Evolutionary conservation across 345 rosid species (phyloP).

Genomic region (Populus alba): DNA sequence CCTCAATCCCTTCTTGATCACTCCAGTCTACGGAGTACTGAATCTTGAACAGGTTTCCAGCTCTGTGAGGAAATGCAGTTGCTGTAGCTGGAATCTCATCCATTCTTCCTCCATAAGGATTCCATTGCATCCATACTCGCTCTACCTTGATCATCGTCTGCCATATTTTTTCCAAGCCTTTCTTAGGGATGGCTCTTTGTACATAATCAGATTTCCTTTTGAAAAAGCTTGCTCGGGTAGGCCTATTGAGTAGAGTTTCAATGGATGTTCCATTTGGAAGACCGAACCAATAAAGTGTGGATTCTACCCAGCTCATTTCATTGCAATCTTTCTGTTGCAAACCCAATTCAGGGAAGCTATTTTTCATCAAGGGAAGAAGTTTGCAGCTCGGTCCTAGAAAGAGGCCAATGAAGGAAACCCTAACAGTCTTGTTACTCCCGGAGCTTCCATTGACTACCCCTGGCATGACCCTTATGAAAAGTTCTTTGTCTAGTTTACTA

Average conservation of each 20-base stretch:
- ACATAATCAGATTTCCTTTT: conserved; percentile 11
- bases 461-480: conserved; percentile 33
- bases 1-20: not conserved
- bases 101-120: conserved; percentile 22
- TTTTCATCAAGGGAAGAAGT: not conserved
- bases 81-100: not conserved
- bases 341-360: conserved; percentile 1
- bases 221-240: not conserved
- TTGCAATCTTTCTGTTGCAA: not conserved
- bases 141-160: not conserved
- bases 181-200: not conserved
- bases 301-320: conserved; percentile 9
- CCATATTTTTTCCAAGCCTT: conserved; percentile 4
- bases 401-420: not conserved
- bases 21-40: conserved; percentile 6
- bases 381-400: not conserved
- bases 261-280: not conserved
- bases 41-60: conserved; percentile 12
- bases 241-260: not conserved
- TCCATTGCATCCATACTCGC: not conserved
- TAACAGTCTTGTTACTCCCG: not conserved
- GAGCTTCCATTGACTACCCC: not conserved
- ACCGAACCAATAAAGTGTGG: conserved; percentile 1
- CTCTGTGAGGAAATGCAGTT: conserved; percentile 15
- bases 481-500: conserved; percentile 20